Evolutionary conservation across 768 basidiomycete genomes (phyloP), one percentile per base, ranked within the genome.

Genomic region (Roridomyces roridus): DNA sequence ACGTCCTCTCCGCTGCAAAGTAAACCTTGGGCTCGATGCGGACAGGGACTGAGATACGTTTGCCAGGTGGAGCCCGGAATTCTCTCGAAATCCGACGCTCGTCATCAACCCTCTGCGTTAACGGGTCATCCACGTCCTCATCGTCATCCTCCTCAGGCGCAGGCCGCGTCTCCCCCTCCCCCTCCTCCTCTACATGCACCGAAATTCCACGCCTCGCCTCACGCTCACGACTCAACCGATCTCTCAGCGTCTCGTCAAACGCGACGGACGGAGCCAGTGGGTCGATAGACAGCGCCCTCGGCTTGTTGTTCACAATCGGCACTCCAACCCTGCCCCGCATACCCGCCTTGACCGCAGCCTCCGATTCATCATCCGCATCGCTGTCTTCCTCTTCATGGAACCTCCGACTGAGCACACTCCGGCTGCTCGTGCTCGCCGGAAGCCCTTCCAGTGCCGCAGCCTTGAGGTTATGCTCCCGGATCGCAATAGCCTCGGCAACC

Each of bases 21-120:
- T 96, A 96, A 4, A 97, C 95, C 75, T 99, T 99, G 25, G 97
- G 97, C 72, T 99, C 97, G 43, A 99, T 85, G 50, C 97, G 85
- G n/a, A 99, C 90, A 23, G 96, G 95, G 3, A 98, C 86, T 0
- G 94, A 85, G 54, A 99, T 96, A 62, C 83, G 81, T 78, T 98
- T 98, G 11, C 96, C 96, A 37, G 80, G 74, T 0, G 92, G 91
- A 1, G 96, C 96, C 11, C 44, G 48, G 18, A 55, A 11, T 6
- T 63, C 53, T 18, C 61, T 37, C 35, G 52, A 55, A 24, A 63
- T 3, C 14, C 43, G 47, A 21, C 61, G 52, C 29, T 62, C 60
- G 18, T 63, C 23, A 70, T 77, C 87, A 89, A 92, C 55, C 85
- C 83, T 51, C 88, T 48, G 10, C 10, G 90, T 68, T 15, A 88